A percentile compares a stretch with the other conserved stretches of the same genome.
Evolutionary conservation across 495 filamentous ascomycete species (phyloP).

Genomic region (Mytilinidion resinicola): DNA sequence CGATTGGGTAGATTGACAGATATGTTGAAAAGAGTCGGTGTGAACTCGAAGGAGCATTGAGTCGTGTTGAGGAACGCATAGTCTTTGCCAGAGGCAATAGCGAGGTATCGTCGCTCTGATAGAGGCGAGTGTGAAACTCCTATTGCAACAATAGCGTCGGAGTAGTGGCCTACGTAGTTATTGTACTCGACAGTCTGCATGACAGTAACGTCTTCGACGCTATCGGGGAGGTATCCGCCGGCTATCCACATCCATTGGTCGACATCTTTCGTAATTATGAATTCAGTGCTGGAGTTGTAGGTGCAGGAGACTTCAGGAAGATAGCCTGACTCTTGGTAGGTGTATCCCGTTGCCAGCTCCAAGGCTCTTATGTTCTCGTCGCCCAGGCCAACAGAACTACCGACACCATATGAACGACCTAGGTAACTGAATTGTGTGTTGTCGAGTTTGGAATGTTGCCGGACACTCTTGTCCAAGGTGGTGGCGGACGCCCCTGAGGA

Average conservation of each 20-base stretch:
- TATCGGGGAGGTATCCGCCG: constrained; percentile 30
- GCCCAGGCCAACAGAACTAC: constrained; percentile 31
- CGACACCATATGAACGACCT: constrained; percentile 36
- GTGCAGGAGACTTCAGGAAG: constrained; percentile 29
- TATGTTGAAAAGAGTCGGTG: constrained; percentile 31
- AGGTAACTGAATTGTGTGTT: constrained; percentile 35
- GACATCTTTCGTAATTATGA: constrained; percentile 4
- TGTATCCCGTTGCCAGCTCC: constrained; percentile 22
- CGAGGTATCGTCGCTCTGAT: constrained; percentile 20
- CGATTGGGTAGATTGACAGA: constrained; percentile 26
- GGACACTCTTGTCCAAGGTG: constrained; percentile 11
- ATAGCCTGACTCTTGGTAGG: constrained; percentile 32
- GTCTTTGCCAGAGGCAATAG: constrained; percentile 27
- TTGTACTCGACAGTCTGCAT: constrained; percentile 19
- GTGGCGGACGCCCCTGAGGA: constrained; percentile 28
- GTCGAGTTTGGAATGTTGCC: constrained; percentile 32
- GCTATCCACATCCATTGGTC: constrained; percentile 22
- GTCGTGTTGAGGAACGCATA: constrained; percentile 30
- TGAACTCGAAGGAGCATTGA: constrained; percentile 34
- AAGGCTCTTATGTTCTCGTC: constrained; percentile 24
- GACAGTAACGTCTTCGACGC: background rate
- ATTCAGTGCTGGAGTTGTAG: constrained; percentile 28
- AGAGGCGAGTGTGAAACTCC: constrained; percentile 21
- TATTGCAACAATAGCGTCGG: constrained; percentile 30
- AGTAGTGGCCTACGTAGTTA: constrained; percentile 23